Conservation (phyloP, 345 rosid species). For the Psidium guajava region DNA sequence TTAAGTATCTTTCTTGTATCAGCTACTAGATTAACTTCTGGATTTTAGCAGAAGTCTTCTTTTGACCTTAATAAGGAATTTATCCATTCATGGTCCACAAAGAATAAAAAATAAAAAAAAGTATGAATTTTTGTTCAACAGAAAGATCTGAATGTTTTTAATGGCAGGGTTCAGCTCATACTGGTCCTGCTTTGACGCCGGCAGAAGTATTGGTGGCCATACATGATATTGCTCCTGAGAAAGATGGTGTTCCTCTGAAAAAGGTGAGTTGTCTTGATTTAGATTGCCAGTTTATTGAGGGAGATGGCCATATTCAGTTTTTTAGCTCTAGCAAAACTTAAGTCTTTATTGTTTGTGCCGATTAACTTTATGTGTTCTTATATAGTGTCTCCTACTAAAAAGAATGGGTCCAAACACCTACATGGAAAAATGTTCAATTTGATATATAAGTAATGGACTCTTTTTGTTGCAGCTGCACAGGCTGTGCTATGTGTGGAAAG, state of each 20-base stretch:
- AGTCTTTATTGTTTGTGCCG: background rate
- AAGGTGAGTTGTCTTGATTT: slow-evolving; percentile 32
- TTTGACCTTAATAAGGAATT: background rate
- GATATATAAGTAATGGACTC: background rate
- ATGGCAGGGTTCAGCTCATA: slow-evolving; percentile 94
- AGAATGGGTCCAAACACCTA: background rate
- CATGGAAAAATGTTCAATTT: background rate
- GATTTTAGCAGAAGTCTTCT: background rate
- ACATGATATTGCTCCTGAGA: slow-evolving; percentile 80
- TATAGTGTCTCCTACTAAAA: background rate
- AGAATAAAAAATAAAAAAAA: background rate
- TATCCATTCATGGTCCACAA: background rate
- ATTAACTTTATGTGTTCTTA: background rate
- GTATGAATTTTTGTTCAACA: background rate
- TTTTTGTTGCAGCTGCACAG: background rate
- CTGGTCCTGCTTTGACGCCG: slow-evolving; percentile 98
- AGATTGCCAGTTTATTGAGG: background rate
- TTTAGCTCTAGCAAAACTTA: background rate
- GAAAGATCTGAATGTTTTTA: background rate
- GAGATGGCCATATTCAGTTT: background rate
- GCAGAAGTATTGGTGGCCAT: slow-evolving; percentile 95
- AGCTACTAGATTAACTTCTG: background rate
- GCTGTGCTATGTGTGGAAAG: background rate
- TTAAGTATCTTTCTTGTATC: background rate
- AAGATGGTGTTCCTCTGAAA: slow-evolving; percentile 71